Base-by-base conservation (phyloP, 495 filamentous ascomycete genomes). In the Glonium stellatum region DNA sequence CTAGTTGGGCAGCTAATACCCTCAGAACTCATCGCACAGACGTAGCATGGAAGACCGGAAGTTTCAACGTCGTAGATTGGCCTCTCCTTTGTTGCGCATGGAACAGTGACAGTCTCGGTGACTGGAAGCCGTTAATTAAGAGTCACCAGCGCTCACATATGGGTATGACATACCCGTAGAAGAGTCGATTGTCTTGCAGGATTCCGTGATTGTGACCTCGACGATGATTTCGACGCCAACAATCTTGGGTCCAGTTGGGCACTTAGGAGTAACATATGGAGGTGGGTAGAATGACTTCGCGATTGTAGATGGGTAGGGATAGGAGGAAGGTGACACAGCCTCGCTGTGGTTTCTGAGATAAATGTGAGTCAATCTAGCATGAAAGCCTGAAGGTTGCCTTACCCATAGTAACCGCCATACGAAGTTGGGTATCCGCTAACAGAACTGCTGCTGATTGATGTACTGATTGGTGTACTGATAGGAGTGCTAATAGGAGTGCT, bases 141-240 rank as follows among this genome's bases (percentile, higher is more conserved):
- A 27, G 4, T 27, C 8, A 51, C 0, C 3, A 23, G n/a, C n/a
- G n/a, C n/a, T 51, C 31, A 12, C 19, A 18, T 13, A 11, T 13
- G 10, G 39, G 39, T 13, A 18, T n/a, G 39, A 18, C 39, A 27
- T 5, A 58, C 48, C 23, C 34, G 42, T 48, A n/a, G 53, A 34
- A 6, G 55, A 9, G 19, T 37, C 25, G 5, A 58, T 12, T n/a
- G 48, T 51, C 23, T 27, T 51, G 56, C 56, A 58, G 5, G 21
- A 21, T 42, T 58, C 56, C 10, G 36, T 35, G 25, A 58, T 39
- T 12, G 42, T 51, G 12, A 58, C 56, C 27, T 67, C 55, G 37
- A 67, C 54, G 15, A 64, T 57, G 44, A 58, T 18, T 55, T 67
- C 65, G 3, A 67, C 61, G 22, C 65, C 65, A 54, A 67, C 63